Evolutionary conservation across 768 basidiomycete genomes (phyloP).

Genomic region (Rhodotorula diobovata): DNA sequence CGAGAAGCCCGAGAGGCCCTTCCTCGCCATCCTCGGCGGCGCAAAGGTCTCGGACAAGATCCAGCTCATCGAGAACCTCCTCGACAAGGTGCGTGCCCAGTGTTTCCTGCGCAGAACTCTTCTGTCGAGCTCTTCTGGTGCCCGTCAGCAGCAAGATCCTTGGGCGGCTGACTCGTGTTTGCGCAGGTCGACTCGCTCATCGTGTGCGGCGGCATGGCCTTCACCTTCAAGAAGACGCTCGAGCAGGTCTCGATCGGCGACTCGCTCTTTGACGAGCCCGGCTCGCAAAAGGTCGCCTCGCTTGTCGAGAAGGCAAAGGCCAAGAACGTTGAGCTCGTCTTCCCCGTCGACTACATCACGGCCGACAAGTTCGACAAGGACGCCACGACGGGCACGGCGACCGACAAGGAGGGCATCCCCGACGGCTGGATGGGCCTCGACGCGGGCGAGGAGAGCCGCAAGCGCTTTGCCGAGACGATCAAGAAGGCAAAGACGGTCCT

Average conservation of each 20-base stretch:
- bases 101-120: no score
- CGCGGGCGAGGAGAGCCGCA: conserved; percentile 74
- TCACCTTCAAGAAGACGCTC: conserved; percentile 95
- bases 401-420: conserved; percentile 81
- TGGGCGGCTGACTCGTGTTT: background rate
- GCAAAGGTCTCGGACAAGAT: conserved; percentile 99
- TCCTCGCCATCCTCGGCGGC: conserved; percentile 96
- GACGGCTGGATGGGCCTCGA: conserved; percentile 94
- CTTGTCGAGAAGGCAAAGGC: conserved; percentile 87
- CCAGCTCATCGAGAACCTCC: conserved; percentile 95
- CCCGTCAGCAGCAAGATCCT: no score
- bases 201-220: conserved; percentile 97
- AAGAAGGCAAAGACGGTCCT: conserved; percentile 87
- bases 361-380: conserved; percentile 94
- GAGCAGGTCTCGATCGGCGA: conserved; percentile 84
- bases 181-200: conserved; percentile 84
- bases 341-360: conserved; percentile 90
- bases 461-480: conserved; percentile 74
- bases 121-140: no score
- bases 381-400: conserved; percentile 71
- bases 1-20: conserved; percentile 87
- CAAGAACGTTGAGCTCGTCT: conserved; percentile 87
- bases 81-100: conserved; percentile 76
- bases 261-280: conserved; percentile 86
- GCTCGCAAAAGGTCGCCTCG: conserved; percentile 73